Percentiles rank a stretch among this genome's conserved stretches.
Conservation (phyloP, 2,329 filamentous ascomycete species). For the Phyllosticta citribraziliensis region DNA sequence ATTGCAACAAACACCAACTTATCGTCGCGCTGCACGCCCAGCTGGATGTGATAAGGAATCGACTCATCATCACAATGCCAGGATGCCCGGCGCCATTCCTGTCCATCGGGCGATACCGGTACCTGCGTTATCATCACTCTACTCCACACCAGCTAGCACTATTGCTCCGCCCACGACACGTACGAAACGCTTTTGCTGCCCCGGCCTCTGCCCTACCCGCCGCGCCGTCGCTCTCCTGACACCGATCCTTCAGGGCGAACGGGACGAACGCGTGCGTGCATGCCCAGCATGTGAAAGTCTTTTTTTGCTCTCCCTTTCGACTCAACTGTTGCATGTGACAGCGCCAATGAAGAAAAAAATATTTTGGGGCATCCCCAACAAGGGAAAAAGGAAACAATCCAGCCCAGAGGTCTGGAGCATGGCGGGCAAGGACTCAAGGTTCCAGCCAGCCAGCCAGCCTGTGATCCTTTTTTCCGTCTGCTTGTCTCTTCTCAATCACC, state of each 20-base stretch:
- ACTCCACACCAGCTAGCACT: not conserved
- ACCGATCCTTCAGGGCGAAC: not conserved
- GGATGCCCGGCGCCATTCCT: not conserved
- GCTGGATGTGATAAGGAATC: not conserved
- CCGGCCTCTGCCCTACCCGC: not conserved
- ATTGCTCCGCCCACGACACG: not conserved
- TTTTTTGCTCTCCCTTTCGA: not conserved
- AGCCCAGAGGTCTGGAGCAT: not conserved
- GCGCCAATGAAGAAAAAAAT: not conserved
- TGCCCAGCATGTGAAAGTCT: not conserved
- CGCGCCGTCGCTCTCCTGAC: not conserved
- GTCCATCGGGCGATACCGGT: not conserved
- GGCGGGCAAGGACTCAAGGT: not conserved
- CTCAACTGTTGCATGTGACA: not conserved
- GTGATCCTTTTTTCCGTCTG: not conserved
- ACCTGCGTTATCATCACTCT: not conserved
- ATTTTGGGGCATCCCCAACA: not conserved
- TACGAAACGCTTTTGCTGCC: not conserved
- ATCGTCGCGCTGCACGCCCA: not conserved
- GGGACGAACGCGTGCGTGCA: not conserved
- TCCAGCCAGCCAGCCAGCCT: not conserved
- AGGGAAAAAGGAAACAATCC: not conserved
- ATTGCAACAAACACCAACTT: not conserved
- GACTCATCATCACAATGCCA: not conserved
- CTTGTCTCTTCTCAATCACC: not conserved